Evolutionary conservation across 1,284 basidiomycete genomes (phyloP).

Genomic region (Xerocomus amazonicus): DNA sequence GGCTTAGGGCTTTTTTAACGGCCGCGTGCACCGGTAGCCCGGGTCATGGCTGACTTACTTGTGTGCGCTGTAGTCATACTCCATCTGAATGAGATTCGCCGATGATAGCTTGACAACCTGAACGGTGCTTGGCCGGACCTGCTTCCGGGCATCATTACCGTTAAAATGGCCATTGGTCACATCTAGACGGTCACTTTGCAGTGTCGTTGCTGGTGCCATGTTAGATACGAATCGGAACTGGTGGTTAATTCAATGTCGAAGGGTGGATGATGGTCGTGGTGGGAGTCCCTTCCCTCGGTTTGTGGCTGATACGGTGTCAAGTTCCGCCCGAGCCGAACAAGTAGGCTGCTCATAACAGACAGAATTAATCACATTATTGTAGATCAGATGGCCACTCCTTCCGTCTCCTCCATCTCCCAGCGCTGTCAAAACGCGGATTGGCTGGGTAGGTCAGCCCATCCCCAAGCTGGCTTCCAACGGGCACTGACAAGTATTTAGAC

Average conservation of each 20-base stretch:
- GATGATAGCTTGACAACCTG: constrained; percentile 40
- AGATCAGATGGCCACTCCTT: constrained; percentile 69
- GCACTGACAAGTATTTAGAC: constrained; percentile 49
- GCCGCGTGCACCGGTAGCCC: neutral
- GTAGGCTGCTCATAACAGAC: neutral
- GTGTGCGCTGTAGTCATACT: constrained; percentile 83
- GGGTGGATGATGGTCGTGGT: neutral
- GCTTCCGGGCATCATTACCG: constrained; percentile 15
- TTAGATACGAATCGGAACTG: neutral
- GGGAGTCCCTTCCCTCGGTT: too few relatives aligned
- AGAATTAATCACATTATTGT: constrained; percentile 34
- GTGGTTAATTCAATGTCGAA: neutral
- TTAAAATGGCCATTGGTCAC: constrained; percentile 10
- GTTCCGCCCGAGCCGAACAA: constrained; percentile 14
- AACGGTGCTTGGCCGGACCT: constrained; percentile 3
- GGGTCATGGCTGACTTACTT: constrained; percentile 58
- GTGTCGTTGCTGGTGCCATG: constrained; percentile 25
- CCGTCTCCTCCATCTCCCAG: constrained; percentile 65
- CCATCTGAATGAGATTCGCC: constrained; percentile 74
- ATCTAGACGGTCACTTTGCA: neutral
- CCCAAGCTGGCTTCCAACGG: constrained; percentile 52
- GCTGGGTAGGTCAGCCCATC: constrained; percentile 65
- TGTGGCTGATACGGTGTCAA: neutral
- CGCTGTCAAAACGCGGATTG: constrained; percentile 71
- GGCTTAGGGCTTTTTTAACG: neutral